These are phyloP conservation scores for Populus pruinosa DNA, from an alignment of 345 rosid genomes.

Conservation along the genomic window DNA sequence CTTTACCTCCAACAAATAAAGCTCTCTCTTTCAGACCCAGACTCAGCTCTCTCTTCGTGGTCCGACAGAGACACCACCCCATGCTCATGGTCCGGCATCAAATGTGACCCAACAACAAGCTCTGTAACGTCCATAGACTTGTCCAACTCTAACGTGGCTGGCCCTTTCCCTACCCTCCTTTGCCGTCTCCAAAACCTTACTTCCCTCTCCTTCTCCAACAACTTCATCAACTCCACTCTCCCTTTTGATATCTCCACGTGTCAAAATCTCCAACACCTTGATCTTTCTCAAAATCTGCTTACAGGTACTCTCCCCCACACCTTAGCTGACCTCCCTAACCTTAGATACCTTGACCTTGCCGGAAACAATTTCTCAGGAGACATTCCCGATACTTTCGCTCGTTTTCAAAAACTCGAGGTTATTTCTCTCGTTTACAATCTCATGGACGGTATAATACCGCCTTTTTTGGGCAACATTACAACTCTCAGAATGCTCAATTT, in stretches of 20 bases:
- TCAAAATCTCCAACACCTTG: conserved; percentile 53
- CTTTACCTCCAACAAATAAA: conserved; percentile 48
- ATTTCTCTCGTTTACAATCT: conserved; percentile 76
- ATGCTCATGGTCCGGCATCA: conserved; percentile 57
- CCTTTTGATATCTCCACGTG: conserved; percentile 65
- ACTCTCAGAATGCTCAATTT: conserved; percentile 71
- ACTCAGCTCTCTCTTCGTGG: conserved; percentile 58
- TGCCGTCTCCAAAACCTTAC: conserved; percentile 62
- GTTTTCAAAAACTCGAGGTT: conserved; percentile 71
- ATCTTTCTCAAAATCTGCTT: conserved; percentile 74
- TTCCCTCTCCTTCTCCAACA: conserved; percentile 50
- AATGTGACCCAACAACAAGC: conserved; percentile 36
- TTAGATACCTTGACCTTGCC: conserved; percentile 61
- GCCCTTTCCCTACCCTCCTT: conserved; percentile 70
- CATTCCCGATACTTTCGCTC: conserved; percentile 62
- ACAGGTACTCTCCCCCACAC: conserved; percentile 62
- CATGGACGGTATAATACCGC: conserved; percentile 65
- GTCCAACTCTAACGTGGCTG: conserved; percentile 48
- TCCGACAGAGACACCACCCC: conserved; percentile 45
- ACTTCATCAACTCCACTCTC: conserved; percentile 61
- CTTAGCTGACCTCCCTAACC: conserved; percentile 50
- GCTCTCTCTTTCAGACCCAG: conserved; percentile 52
- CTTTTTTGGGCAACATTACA: conserved; percentile 59
- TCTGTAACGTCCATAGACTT: conserved; percentile 72
- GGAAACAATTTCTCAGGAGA: conserved; percentile 89